phyloP scores from a whole-genome alignment of 2,329 filamentous ascomycete species.

The Fusarium sp. region DNA sequence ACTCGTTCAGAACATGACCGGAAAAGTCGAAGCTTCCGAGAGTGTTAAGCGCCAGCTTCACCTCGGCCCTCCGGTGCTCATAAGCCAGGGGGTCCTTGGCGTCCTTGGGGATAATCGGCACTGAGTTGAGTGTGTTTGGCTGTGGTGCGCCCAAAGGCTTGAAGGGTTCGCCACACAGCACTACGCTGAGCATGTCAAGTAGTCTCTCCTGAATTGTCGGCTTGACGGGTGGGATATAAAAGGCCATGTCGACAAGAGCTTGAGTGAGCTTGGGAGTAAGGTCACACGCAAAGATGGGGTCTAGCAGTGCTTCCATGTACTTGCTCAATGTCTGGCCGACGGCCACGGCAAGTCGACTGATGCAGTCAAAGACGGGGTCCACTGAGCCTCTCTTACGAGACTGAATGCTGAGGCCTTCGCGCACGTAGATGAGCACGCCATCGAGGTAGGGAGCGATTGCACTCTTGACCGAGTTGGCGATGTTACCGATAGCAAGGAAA shows the following conservation, averaged over 20 bases:
- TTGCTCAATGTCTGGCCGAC: constrained; percentile 97
- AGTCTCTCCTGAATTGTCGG: constrained; percentile 91
- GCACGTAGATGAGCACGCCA: constrained; percentile 89
- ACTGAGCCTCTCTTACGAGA: constrained; percentile 70
- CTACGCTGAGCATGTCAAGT: constrained; percentile 92
- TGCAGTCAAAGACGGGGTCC: constrained; percentile 92
- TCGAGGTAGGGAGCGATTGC: constrained; percentile 95
- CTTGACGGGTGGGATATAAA: constrained; percentile 96
- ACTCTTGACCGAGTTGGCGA: constrained; percentile 94
- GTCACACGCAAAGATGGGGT: constrained; percentile 96
- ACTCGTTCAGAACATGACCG: constrained; percentile 94
- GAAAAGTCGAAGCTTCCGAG: constrained; percentile 97
- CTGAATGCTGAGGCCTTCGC: constrained; percentile 85
- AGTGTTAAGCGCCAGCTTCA: constrained; percentile 92
- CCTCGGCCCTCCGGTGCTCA: constrained; percentile 81
- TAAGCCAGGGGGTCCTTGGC: constrained; percentile 83
- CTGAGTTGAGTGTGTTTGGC: constrained; percentile 76
- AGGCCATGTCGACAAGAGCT: constrained; percentile 96
- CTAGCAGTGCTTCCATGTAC: constrained; percentile 94
- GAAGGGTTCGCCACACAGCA: constrained; percentile 91
- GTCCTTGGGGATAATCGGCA: constrained; percentile 86
- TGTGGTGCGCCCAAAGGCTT: constrained; percentile 90
- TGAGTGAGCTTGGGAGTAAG: constrained; percentile 93
- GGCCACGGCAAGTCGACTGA: constrained; percentile 93
- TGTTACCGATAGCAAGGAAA: constrained; percentile 94